These are phyloP conservation scores for Dactylellina sp. DNA, from an alignment of 2,329 filamentous ascomycete species.

Conservation along the genomic window DNA sequence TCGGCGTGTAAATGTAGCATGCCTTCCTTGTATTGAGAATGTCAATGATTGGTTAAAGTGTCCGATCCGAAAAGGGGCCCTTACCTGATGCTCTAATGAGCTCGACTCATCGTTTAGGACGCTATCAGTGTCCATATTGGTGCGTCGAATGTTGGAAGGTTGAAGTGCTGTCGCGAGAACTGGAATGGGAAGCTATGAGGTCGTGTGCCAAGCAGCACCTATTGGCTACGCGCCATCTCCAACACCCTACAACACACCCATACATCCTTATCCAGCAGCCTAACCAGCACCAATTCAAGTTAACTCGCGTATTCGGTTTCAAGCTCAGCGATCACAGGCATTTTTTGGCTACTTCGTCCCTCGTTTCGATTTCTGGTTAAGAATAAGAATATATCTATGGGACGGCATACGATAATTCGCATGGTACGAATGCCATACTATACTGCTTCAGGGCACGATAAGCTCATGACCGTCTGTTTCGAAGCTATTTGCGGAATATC, in stretches of 20 bases:
- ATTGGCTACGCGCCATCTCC: slow-evolving; percentile 33
- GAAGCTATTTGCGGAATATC: slow-evolving; percentile 15
- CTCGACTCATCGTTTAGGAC: slow-evolving; percentile 45
- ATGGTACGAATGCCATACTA: slow-evolving; percentile 14
- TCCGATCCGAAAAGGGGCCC: slow-evolving; percentile 26
- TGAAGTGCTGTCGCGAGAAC: slow-evolving; percentile 34
- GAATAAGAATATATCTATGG: slow-evolving; percentile 35
- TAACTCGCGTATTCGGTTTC: slow-evolving; percentile 1
- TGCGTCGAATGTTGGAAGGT: slow-evolving; percentile 15
- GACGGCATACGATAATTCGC: slow-evolving; percentile 38
- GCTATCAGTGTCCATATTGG: slow-evolving; percentile 52
- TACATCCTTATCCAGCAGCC: background rate
- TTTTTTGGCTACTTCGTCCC: background rate
- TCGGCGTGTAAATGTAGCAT: slow-evolving; percentile 63
- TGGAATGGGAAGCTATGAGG: slow-evolving; percentile 51
- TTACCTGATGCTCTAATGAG: slow-evolving; percentile 55
- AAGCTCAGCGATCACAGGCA: slow-evolving; percentile 32
- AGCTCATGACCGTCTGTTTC: slow-evolving; percentile 30
- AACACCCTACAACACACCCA: slow-evolving; percentile 32
- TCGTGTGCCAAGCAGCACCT: slow-evolving; percentile 22
- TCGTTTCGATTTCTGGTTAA: slow-evolving; percentile 19
- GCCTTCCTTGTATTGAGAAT: slow-evolving; percentile 60
- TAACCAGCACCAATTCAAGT: background rate
- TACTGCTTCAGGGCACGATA: slow-evolving; percentile 24
- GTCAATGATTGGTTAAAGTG: slow-evolving; percentile 23